Evolutionary conservation across 106 monocot species (phyloP).

Genomic region (Narthecium ossifragum): DNA sequence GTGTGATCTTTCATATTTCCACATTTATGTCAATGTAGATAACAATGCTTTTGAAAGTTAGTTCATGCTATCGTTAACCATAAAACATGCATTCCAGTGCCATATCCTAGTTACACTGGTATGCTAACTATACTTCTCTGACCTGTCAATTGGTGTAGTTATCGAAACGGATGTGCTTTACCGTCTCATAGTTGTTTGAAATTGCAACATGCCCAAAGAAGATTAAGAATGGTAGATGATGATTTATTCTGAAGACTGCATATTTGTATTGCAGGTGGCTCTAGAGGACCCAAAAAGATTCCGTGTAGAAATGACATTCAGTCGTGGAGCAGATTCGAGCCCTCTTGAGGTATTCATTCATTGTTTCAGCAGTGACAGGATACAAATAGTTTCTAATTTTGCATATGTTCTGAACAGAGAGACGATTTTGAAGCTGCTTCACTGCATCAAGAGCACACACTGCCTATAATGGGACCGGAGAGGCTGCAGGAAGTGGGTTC

Average conservation of each 20-base stretch:
- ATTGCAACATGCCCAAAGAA: no score
- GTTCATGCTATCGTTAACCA: no score
- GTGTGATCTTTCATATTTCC: no score
- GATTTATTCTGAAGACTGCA: no score
- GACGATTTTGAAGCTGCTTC: conserved; percentile 41
- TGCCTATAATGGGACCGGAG: conserved; percentile 94
- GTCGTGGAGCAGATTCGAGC: conserved; percentile 90
- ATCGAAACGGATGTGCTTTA: no score
- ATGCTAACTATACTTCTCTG: no score
- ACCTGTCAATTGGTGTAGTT: no score
- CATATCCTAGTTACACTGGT: no score
- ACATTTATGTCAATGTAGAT: no score
- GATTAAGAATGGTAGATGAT: neutral
- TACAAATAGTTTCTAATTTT: neutral
- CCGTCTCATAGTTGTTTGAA: no score
- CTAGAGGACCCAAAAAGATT: conserved; percentile 89
- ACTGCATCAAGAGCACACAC: conserved; percentile 86
- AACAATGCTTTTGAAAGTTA: no score
- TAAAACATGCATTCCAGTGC: no score
- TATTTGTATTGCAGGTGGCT: conserved; percentile 60
- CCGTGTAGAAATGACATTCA: conserved; percentile 92
- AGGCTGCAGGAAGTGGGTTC: conserved; percentile 73
- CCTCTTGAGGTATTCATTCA: conserved; percentile 61
- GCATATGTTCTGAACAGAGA: conserved; percentile 20
- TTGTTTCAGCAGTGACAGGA: neutral